These are phyloP conservation scores for Aspergillus olivimuriae DNA, from an alignment of 495 filamentous ascomycete genomes.

Conservation along the genomic window DNA sequence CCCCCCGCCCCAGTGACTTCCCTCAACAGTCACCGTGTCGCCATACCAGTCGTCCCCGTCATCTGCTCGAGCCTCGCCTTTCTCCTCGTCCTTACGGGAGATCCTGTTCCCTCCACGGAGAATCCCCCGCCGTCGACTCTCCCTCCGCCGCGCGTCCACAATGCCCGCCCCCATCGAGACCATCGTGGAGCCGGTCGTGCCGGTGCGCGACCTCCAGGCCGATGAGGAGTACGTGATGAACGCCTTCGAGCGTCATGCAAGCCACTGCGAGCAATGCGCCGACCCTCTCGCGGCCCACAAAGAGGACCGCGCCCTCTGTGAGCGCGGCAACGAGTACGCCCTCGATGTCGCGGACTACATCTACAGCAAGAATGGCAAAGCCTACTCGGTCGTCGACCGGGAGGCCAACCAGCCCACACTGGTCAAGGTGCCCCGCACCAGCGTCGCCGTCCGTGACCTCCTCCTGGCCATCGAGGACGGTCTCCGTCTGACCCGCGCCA, in stretches of 20 bases:
- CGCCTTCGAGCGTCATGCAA: conserved; percentile 32
- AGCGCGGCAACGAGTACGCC: conserved; percentile 42
- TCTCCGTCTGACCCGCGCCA: conserved; percentile 27
- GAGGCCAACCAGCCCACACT: conserved; percentile 36
- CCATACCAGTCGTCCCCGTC: conserved; percentile 19
- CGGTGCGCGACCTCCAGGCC: conserved; percentile 36
- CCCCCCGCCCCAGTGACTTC: conserved; percentile 15
- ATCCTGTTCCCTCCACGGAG: conserved; percentile 13
- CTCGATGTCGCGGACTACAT: conserved; percentile 43
- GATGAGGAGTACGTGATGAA: conserved; percentile 39
- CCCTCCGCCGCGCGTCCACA: conserved; percentile 20
- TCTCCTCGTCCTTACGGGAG: conserved; percentile 15
- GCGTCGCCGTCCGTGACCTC: conserved; percentile 31
- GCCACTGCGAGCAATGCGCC: conserved; percentile 37
- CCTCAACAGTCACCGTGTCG: conserved; percentile 30
- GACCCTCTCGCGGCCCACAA: conserved; percentile 28
- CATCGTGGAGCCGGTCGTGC: conserved; percentile 21
- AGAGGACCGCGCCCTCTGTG: conserved; percentile 38
- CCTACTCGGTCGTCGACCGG: conserved; percentile 42
- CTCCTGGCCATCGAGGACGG: conserved; percentile 45
- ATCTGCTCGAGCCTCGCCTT: conserved; percentile 13
- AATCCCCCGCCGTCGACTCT: conserved; percentile 9
- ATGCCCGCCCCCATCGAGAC: conserved; percentile 28
- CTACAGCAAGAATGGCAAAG: conserved; percentile 40
- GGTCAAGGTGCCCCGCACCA: conserved; percentile 43